Evolutionary conservation across 176 grass and related monocot species (phyloP).

Genomic region (Coix lacrymajobi): DNA sequence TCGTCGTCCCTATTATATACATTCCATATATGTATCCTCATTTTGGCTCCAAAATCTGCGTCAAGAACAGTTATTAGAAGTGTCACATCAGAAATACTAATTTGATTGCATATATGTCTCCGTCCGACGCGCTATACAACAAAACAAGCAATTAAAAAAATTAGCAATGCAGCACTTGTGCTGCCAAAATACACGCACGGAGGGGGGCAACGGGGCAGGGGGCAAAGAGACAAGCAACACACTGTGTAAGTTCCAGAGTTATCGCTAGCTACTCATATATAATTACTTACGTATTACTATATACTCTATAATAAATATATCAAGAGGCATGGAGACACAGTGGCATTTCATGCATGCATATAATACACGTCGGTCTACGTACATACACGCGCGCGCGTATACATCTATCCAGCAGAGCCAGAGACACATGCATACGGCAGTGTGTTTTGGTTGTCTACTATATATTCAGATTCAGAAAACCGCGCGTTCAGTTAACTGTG

Average conservation of each 20-base stretch:
- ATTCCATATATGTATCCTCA: background rate
- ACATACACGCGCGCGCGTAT: too few species aligned
- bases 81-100: constrained; percentile 12
- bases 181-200: background rate
- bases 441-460: background rate
- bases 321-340: background rate
- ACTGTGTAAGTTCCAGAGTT: background rate
- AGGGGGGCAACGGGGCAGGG: background rate
- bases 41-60: background rate
- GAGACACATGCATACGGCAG: too few species aligned
- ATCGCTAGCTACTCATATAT: background rate
- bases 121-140: background rate
- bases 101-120: background rate
- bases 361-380: too few species aligned
- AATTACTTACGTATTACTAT: too few species aligned
- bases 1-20: too few species aligned
- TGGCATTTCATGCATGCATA: too few species aligned
- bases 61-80: constrained; percentile 24
- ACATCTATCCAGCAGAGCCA: too few species aligned
- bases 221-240: background rate
- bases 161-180: background rate
- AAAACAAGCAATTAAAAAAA: background rate
- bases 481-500: background rate
- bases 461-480: background rate
- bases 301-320: too few species aligned